phyloP scores from a whole-genome alignment of 2,329 filamentous ascomycete genomes.

The Calonectria ilicicola region DNA sequence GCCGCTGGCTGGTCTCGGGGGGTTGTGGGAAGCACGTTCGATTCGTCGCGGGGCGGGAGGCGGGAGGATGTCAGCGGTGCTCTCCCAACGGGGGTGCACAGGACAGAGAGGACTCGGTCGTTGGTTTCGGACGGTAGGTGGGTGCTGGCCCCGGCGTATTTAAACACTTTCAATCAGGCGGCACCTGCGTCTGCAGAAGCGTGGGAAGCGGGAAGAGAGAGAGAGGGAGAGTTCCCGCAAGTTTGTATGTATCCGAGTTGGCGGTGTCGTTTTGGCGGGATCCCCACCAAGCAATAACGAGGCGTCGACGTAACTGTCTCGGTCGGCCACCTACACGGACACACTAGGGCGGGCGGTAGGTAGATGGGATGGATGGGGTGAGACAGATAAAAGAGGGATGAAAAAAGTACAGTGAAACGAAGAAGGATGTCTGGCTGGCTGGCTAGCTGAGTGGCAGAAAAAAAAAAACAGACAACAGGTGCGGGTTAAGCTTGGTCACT shows the following conservation, averaged over 20 bases:
- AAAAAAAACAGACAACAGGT: constrained; percentile 9
- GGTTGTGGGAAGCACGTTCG: background rate
- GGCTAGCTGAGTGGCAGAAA: background rate
- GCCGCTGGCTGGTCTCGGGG: background rate
- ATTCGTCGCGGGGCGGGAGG: background rate
- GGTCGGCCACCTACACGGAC: background rate
- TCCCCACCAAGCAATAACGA: constrained; percentile 14
- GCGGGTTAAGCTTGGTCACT: constrained; percentile 13
- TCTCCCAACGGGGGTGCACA: background rate
- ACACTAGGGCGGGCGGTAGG: background rate
- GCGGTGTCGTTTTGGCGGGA: constrained; percentile 15
- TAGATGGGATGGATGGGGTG: too few species aligned
- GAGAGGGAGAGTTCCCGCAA: constrained; percentile 1
- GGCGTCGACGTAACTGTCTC: constrained; percentile 5
- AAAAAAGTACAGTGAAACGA: background rate
- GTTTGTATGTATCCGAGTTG: constrained; percentile 5
- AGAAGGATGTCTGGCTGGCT: too few species aligned
- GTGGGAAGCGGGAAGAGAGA: background rate
- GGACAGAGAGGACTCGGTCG: background rate
- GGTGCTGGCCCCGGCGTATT: background rate
- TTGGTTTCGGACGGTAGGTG: background rate
- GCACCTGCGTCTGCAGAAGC: background rate
- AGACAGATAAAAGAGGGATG: background rate
- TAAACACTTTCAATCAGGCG: background rate
- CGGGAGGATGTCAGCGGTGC: background rate